phyloP scores from a whole-genome alignment of 768 basidiomycete species.

The Lanmaoa rubissima region DNA sequence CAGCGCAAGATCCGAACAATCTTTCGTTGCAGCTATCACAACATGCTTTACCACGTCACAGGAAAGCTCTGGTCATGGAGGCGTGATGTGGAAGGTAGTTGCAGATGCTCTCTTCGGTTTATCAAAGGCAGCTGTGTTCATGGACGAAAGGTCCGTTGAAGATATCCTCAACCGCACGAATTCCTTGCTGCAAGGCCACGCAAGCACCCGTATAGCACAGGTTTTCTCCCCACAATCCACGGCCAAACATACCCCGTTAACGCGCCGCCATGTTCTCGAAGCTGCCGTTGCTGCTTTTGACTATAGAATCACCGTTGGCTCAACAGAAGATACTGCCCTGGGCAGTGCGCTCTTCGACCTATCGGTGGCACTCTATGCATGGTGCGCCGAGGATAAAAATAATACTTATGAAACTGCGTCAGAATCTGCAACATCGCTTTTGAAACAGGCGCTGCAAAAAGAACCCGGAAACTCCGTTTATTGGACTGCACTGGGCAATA shows the following conservation, averaged over 20 bases:
- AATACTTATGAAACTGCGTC: constrained; percentile 27
- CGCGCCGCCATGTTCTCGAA: constrained; percentile 42
- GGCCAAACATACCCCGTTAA: constrained; percentile 23
- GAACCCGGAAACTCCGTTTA: constrained; percentile 70
- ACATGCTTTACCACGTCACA: constrained; percentile 49
- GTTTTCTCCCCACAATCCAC: constrained; percentile 37
- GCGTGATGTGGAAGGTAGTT: constrained; percentile 78
- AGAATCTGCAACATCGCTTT: constrained; percentile 46
- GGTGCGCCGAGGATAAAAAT: constrained; percentile 36
- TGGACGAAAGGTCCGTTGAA: constrained; percentile 41
- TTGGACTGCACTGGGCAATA: constrained; percentile 82
- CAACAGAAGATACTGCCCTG: constrained; percentile 45
- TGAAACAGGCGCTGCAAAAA: constrained; percentile 71
- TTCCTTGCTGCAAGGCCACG: constrained; percentile 39
- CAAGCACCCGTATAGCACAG: constrained; percentile 41
- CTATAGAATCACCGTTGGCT: constrained; percentile 56
- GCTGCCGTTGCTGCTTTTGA: constrained; percentile 59
- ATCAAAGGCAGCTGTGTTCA: constrained; percentile 49
- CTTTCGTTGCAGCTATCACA: constrained; percentile 61
- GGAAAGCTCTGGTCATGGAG: constrained; percentile 59
- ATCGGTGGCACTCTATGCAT: constrained; percentile 55
- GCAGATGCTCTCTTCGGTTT: constrained; percentile 76
- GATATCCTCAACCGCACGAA: constrained; percentile 34
- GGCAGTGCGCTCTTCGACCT: constrained; percentile 77
- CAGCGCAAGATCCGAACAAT: constrained; percentile 66